Conservation (phyloP, 192 early-diverging fungal species). For the Coemansia sp. region DNA sequence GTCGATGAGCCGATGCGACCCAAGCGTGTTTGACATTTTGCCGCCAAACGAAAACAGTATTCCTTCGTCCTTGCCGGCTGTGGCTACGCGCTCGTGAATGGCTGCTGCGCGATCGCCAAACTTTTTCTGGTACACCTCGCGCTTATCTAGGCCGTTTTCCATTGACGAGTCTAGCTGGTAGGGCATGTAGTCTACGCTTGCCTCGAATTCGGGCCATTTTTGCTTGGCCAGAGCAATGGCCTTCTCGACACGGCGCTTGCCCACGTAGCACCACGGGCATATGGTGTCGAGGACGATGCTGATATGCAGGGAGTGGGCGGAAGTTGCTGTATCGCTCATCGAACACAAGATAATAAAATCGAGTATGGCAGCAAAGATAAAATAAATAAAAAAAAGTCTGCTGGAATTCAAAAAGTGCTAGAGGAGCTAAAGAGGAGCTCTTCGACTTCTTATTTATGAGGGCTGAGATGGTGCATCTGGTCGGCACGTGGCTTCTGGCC, state of each 20-base stretch:
- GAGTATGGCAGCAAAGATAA: neutral
- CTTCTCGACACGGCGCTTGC: slow-evolving; percentile 73
- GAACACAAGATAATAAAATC: neutral
- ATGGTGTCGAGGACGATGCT: slow-evolving; percentile 68
- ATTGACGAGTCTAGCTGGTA: slow-evolving; percentile 69
- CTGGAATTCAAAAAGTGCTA: neutral
- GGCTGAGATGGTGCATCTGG: no score
- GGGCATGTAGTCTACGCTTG: slow-evolving; percentile 66
- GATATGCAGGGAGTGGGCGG: slow-evolving; percentile 55
- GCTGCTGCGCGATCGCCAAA: slow-evolving; percentile 64
- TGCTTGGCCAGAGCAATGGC: slow-evolving; percentile 56
- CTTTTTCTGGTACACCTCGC: slow-evolving; percentile 61
- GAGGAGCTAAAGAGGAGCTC: neutral
- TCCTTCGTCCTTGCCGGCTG: slow-evolving; percentile 64
- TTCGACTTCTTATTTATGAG: no score
- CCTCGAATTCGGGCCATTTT: slow-evolving; percentile 58
- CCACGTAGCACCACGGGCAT: slow-evolving; percentile 82
- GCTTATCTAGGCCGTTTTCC: slow-evolving; percentile 57
- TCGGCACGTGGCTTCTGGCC: neutral
- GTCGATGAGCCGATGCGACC: slow-evolving; percentile 68
- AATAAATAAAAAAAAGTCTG: neutral
- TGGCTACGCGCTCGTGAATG: slow-evolving; percentile 60
- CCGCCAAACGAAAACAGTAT: slow-evolving; percentile 72
- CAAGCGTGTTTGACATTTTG: slow-evolving; percentile 64
- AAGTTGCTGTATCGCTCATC: slow-evolving; percentile 9